Evolutionary conservation across 805 yeast species (phyloP), one percentile per base, ranked within the genome.

Genomic region (Hanseniaspora valbyensis): DNA sequence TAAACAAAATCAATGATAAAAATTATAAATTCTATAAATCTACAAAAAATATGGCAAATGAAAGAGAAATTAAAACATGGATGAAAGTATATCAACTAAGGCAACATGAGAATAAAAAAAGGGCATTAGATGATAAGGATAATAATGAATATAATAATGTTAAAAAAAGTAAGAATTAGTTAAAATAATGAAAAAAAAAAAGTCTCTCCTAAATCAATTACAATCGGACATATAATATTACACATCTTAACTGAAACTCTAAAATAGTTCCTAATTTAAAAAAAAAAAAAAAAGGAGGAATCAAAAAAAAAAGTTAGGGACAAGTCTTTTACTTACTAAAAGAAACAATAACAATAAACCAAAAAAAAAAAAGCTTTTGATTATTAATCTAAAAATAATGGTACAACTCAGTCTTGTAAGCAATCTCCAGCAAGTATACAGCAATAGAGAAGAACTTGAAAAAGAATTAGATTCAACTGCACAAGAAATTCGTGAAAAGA

Each of bases 1-100:
- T 0, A 61, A 72, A 7, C 69, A 72, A 51, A 61, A 78, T 62
- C 70, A 84, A 61, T 83, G 83, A 1, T 81, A 77, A 40, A 70
- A 67, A 44, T 73, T 78, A 4, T 78, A 77, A 2, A 73, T 80
- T 52, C 66, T 79, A 21, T 83, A 83, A 5, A 66, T 68, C 38
- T 65, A 77, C 8, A 79, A 77, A 54, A 73, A 67, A 43, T 69
- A 64, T 3, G 55, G 61, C 25, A 75, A 72, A 43, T 52, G 57
- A 3, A 54, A 58, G 21, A 63, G 73, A 13, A 75, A 78, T 39
- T 4, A 45, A 32, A 19, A 34, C 50, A 7, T 45, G 50, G 50
- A 45, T 28, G n/a, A 34, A 38, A 6, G 33, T 24, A 10, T 29
- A 45, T 21, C 25, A 45, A 13, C 43, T 45, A 38, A 44, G 42